Evolutionary conservation across 73 alveolate species (phyloP), one percentile per base, ranked within the genome.

Genomic region (Tetrahymena elliotti): DNA sequence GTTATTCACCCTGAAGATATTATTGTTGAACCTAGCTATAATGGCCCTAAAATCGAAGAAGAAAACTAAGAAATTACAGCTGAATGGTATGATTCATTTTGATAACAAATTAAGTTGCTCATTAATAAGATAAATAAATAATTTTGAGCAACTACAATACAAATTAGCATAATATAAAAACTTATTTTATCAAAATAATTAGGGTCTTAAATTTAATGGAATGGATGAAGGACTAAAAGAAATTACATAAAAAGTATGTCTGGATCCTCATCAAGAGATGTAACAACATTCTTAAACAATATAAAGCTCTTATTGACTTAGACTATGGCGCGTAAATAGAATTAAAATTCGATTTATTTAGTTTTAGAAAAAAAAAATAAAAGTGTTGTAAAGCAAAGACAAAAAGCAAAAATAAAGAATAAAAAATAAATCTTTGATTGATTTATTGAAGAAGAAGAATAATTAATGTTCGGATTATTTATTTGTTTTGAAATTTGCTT

Each of bases 131-230:
- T 31, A 68, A 12, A 12, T 7, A 68, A 68, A 68, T 68, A 68
- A 68, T 68, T 31, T 68, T 35, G 88, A 68, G 22, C 88, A 0
- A 7, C 36, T 68, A n/a, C n/a, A n/a, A n/a, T 68, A 31, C 18
- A 31, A 68, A 68, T 3, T 68, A 68, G 36, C 36, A 68, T 8
- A 22, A 68, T 6, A 68, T 68, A 18, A 31, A 68, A 68, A 6
- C 36, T 68, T 68, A 31, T 88, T 39, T 38, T 10, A 15, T 12
- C 13, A 41, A 33, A 47, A 94, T 39, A 24, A 24, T 41, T 33
- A 98, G 99, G 99, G 98, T 98, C 37, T 96, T 97, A 53, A 97
- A 98, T 92, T 95, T 99, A 95, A 98, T 98, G 98, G 96, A 96
- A 15, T 95, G 95, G 84, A 95, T 96, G 97, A 97, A 97, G 96